A percentile compares a stretch with the other conserved stretches of the same genome.
These are phyloP conservation scores for Asterophora parasitica DNA, from an alignment of 768 basidiomycete species.

Conservation along the genomic window DNA sequence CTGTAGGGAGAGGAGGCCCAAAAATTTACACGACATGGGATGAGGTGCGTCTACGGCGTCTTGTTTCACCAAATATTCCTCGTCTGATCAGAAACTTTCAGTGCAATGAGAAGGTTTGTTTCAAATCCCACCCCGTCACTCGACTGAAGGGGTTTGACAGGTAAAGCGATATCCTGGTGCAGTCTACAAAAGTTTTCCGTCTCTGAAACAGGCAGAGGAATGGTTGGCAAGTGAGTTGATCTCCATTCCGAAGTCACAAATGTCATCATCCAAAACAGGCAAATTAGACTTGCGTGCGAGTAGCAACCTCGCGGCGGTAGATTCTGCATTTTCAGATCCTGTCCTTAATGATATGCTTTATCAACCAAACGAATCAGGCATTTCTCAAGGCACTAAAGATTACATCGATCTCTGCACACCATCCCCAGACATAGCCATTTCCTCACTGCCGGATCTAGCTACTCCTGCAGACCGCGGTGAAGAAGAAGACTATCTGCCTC, in stretches of 20 bases:
- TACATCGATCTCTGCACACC: too few relatives aligned
- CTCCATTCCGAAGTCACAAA: neutral
- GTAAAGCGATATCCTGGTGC: conserved; percentile 50
- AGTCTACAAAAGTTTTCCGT: conserved; percentile 48
- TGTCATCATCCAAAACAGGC: neutral
- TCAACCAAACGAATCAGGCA: neutral
- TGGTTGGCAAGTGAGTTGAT: conserved; percentile 38
- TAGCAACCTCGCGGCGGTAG: neutral
- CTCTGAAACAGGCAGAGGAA: conserved; percentile 39
- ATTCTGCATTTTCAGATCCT: neutral
- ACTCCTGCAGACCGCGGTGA: conserved; percentile 2
- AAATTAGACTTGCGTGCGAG: neutral
- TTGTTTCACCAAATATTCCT: neutral
- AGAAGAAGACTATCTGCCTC: neutral
- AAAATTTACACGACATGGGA: conserved; percentile 57
- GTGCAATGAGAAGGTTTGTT: conserved; percentile 44
- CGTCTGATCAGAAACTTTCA: conserved; percentile 13
- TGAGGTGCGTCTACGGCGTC: conserved; percentile 37
- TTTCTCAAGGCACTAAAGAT: neutral
- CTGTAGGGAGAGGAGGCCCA: conserved; percentile 51
- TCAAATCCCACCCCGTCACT: neutral
- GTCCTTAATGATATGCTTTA: neutral
- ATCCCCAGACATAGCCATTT: too few relatives aligned
- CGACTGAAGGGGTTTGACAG: conserved; percentile 25
- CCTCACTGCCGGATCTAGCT: neutral